These are phyloP conservation scores for Penicillium pulvis DNA, from an alignment of 495 filamentous ascomycete species.

Conservation along the genomic window DNA sequence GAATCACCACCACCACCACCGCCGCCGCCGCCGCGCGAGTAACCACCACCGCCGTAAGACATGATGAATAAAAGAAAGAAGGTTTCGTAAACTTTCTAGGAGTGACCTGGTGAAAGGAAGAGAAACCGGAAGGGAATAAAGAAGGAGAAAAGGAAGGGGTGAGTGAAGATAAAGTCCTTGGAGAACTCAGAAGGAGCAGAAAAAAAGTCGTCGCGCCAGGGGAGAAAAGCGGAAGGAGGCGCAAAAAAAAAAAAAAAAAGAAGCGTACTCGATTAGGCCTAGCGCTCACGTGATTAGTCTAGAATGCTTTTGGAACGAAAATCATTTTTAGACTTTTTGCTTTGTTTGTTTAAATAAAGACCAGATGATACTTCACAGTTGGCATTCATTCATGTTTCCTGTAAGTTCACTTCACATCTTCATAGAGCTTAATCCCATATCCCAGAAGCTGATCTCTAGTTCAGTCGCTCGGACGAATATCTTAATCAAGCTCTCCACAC, in stretches of 20 bases:
- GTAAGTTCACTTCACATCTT: slow-evolving; percentile 19
- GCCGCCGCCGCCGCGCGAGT: slow-evolving; percentile 33
- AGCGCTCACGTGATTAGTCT: slow-evolving; percentile 4
- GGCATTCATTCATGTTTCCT: no score
- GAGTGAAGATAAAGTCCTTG: slow-evolving; percentile 14
- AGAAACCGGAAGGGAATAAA: slow-evolving; percentile 25
- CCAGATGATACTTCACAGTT: no score
- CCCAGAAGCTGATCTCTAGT: slow-evolving; percentile 89
- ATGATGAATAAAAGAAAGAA: slow-evolving; percentile 43
- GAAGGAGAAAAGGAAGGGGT: slow-evolving; percentile 24
- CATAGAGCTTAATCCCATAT: slow-evolving; percentile 63
- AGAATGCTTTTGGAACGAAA: background rate
- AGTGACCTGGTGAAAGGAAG: slow-evolving; percentile 26
- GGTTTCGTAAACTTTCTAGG: slow-evolving; percentile 11
- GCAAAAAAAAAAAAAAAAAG: slow-evolving; percentile 12
- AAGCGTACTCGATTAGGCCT: background rate
- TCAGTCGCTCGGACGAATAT: slow-evolving; percentile 89
- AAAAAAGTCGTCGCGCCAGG: slow-evolving; percentile 24
- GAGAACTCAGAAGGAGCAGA: slow-evolving; percentile 24
- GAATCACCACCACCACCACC: slow-evolving; percentile 34
- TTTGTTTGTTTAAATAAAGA: no score
- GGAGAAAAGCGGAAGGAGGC: slow-evolving; percentile 27
- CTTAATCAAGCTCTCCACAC: slow-evolving; percentile 77
- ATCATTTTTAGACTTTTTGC: background rate
- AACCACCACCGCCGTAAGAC: slow-evolving; percentile 80